Evolutionary conservation across 352 stramenopile species (phyloP).

Genomic region (Halophytophthora batemanensis): DNA sequence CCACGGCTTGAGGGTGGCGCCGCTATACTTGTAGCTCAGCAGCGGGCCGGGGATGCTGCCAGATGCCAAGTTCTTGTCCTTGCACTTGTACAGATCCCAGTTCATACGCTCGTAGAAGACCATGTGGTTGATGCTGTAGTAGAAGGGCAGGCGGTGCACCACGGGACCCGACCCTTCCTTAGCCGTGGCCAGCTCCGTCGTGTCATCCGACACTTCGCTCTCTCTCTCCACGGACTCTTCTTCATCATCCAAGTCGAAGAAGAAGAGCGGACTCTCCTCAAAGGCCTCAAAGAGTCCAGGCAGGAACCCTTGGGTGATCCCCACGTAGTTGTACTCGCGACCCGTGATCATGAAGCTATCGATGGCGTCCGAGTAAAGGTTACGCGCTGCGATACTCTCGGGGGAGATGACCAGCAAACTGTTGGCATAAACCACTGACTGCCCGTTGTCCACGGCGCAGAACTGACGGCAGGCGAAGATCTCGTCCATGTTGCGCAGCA

Average conservation of each 20-base stretch:
- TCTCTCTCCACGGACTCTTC: slow-evolving; percentile 27
- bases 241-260: slow-evolving; percentile 41
- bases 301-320: slow-evolving; percentile 78
- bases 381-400: slow-evolving; percentile 59
- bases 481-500: slow-evolving; percentile 78
- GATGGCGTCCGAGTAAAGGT: slow-evolving; percentile 79
- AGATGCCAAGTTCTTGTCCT: slow-evolving; percentile 57
- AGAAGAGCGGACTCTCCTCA: slow-evolving; percentile 77
- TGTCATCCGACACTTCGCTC: slow-evolving; percentile 27
- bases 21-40: slow-evolving; percentile 82
- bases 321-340: slow-evolving; percentile 77
- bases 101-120: slow-evolving; percentile 88
- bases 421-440: slow-evolving; percentile 81
- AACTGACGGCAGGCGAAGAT: slow-evolving; percentile 80
- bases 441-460: slow-evolving; percentile 78
- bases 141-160: slow-evolving; percentile 73
- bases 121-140: slow-evolving; percentile 88
- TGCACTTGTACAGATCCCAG: slow-evolving; percentile 85
- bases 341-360: slow-evolving; percentile 84
- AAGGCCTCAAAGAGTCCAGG: slow-evolving; percentile 78
- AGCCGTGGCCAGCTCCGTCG: slow-evolving; percentile 19
- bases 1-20: slow-evolving; percentile 69
- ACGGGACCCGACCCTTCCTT: slow-evolving; percentile 33
- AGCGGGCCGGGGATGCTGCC: slow-evolving; percentile 63
- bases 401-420: slow-evolving; percentile 78